Evolutionary conservation across 371 early-diverging fungal genomes (phyloP).

Genomic region (Zychaea mexicana): DNA sequence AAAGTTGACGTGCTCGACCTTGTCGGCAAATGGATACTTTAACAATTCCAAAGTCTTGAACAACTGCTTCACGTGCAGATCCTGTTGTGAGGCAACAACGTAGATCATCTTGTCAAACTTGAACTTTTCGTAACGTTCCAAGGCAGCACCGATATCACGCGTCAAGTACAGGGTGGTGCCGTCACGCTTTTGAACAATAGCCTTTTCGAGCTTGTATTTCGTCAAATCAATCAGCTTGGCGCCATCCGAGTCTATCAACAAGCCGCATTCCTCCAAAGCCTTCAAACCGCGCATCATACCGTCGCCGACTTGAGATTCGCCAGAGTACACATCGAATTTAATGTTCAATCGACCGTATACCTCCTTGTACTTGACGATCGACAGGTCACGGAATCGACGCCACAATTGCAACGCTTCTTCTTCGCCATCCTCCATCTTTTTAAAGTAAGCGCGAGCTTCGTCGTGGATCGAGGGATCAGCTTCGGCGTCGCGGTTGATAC

Average conservation of each 20-base stretch:
- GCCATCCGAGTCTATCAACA: constrained; percentile 82
- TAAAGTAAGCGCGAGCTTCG: constrained; percentile 96
- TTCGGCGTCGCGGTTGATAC: constrained; percentile 81
- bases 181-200: constrained; percentile 94
- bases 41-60: constrained; percentile 91
- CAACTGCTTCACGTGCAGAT: constrained; percentile 95
- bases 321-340: constrained; percentile 97
- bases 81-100: constrained; percentile 96
- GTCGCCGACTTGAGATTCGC: constrained; percentile 95
- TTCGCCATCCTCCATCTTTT: constrained; percentile 97
- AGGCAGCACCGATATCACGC: constrained; percentile 98
- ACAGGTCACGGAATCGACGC: constrained; percentile 92
- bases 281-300: constrained; percentile 81
- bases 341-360: constrained; percentile 95
- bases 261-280: constrained; percentile 67
- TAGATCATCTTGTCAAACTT: constrained; percentile 96
- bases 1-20: constrained; percentile 93
- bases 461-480: constrained; percentile 79
- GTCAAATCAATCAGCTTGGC: constrained; percentile 89
- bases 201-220: constrained; percentile 81
- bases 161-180: constrained; percentile 98
- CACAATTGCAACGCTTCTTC: constrained; percentile 85
- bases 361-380: constrained; percentile 94
- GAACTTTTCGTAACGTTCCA: constrained; percentile 89
- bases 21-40: constrained; percentile 66